Base-by-base conservation (phyloP, 1,284 basidiomycete species). In the Cystobasidium sp. region DNA sequence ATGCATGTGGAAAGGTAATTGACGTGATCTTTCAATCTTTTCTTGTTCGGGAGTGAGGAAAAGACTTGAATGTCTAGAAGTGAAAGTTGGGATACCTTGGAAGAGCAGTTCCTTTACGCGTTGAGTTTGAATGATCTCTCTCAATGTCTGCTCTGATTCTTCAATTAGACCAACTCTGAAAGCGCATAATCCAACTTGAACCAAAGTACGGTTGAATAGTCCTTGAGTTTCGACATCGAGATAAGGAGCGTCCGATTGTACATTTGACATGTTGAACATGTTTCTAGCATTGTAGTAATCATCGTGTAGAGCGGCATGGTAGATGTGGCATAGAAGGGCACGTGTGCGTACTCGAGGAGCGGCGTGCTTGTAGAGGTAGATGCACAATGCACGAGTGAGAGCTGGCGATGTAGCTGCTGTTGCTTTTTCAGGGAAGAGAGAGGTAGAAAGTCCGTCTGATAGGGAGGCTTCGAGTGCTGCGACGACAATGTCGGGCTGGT, bases 1-100 rank as follows among this genome's bases (percentile, higher is more conserved):
- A 85, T 99, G 97, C 91, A 99, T 93, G 84, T 99, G 97, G 90
- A 99, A 99, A 44, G 97, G 97, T 31, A 99, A 86, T 80, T 98
- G 93, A 59, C 96, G 88, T 79, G 94, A 92, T 79, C 94, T 92
- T 83, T 99, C 97, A 7, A 94, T 89, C 82, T 94, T 92, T 83
- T 99, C 97, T 84, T 99, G 96, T 83, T 99, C 97, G 7, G 94
- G 93, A 16, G 91, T 89, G 31, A 74, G 72, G 49, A 53, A 53
- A 5, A 72, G 31, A 44, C 39, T 65, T 49, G 56, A 47, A 55
- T 71, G 69, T 39, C 70, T 22, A 31, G 70, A 73, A 74, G 81
- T 91, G 87, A 91, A 97, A 80, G 92, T 90, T 82, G 95, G 94
- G 7, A 97, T 91, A 65, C 96, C 96, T 83, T 99, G 97, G 0